Base-by-base conservation (phyloP, 1,284 basidiomycete genomes). In the Sutorius eximius region DNA sequence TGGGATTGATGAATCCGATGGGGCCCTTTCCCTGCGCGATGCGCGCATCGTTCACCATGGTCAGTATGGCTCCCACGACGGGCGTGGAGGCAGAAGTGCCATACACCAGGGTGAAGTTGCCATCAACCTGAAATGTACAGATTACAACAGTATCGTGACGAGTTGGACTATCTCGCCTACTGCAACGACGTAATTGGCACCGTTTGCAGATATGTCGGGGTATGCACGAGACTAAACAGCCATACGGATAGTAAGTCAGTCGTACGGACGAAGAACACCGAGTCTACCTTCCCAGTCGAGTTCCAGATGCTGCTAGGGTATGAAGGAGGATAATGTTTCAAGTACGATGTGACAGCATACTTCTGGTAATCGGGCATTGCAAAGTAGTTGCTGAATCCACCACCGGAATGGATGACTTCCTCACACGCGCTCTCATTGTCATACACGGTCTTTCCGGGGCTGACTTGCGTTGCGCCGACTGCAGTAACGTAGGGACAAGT, bases 31-130 rank as follows among this genome's bases (percentile, higher is more conserved):
- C 69, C 5, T 43, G 1, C 4, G 68, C 65, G 27, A 79, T 58
- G 27, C 77, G 71, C 2, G 75, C 76, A 61, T 82, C 81, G 57
- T 82, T 82, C 36, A 82, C 64, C 62, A 81, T 67, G 0, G 78
- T 67, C 30, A 82, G 61, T 37, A 82, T 73, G 12, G 75, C 66
- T 16, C 74, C 75, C n/a, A 78, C 58, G 3, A 76, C 73, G 0
- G 81, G 81, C 5, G 74, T n/a, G 1, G 74, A 49, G 3, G 74
- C 72, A 12, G 76, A 77, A 1, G 76, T 76, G 37, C 75, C 76
- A 46, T 57, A 72, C 2, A 73, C 69, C 7, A 64, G 67, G 2
- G 50, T 61, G 52, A 75, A 75, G 37, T 66, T 62, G 40, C 75
- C 74, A 36, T 76, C 69, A 8, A 74, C 1, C 67, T 69, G 43